Conservation (phyloP, 768 basidiomycete species). For the Amanita molliuscula region DNA sequence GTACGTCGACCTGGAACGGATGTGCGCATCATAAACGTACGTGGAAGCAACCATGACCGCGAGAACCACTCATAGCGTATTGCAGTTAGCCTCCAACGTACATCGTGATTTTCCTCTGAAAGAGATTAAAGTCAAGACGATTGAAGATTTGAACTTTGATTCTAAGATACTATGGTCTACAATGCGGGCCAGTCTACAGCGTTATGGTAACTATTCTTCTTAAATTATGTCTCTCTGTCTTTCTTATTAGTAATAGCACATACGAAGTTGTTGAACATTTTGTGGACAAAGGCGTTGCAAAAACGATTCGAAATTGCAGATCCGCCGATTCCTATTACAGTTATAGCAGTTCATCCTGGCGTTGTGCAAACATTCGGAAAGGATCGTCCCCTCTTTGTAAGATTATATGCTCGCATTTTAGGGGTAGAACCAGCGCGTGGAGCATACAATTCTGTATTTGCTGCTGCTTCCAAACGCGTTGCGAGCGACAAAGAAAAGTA, state of each 20-base stretch:
- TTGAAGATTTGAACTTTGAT: conserved; percentile 25
- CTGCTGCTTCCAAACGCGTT: conserved; percentile 27
- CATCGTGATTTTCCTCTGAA: conserved; percentile 14
- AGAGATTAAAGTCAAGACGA: conserved; percentile 16
- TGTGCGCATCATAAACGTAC: conserved; percentile 50
- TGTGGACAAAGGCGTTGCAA: conserved; percentile 43
- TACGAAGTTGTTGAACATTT: conserved; percentile 40
- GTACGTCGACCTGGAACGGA: conserved; percentile 37
- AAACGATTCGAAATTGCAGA: conserved; percentile 26
- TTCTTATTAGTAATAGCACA: conserved; percentile 20
- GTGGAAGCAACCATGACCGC: conserved; percentile 9
- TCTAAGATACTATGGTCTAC: conserved; percentile 13
- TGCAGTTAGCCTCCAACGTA: conserved; percentile 22
- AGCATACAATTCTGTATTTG: conserved; percentile 26
- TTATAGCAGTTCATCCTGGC: conserved; percentile 33
- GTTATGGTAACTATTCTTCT: conserved; percentile 20
- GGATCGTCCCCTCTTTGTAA: conserved; percentile 7
- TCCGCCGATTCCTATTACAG: conserved; percentile 20
- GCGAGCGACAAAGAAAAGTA: conserved; percentile 20
- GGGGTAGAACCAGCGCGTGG: conserved; percentile 18
- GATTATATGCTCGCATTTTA: conserved; percentile 7
- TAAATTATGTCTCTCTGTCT: neutral
- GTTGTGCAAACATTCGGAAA: conserved; percentile 19
- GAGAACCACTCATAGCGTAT: neutral
- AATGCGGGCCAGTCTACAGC: conserved; percentile 12